Conservation (phyloP, 352 stramenopile species). For the Phytopythium montanum region DNA sequence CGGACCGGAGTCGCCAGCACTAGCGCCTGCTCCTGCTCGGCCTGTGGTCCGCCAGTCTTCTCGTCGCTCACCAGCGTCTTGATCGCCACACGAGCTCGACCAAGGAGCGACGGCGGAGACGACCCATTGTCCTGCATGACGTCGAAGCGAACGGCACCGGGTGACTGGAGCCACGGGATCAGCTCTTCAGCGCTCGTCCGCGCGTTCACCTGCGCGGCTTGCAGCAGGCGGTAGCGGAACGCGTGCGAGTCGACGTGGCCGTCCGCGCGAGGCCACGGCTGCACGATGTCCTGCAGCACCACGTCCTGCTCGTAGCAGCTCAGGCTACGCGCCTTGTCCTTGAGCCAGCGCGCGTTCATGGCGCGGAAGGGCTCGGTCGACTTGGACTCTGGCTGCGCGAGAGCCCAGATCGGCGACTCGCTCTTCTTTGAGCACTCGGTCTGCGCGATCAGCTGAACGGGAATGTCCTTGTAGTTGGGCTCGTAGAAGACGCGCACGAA, state of each 20-base stretch:
- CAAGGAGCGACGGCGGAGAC: conserved; percentile 13
- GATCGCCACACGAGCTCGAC: conserved; percentile 21
- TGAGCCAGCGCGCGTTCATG: conserved; percentile 22
- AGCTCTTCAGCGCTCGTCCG: conserved; percentile 15
- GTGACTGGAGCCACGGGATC: conserved; percentile 17
- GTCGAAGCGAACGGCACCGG: conserved; percentile 28
- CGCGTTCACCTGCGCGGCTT: conserved; percentile 15
- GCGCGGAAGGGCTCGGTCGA: conserved; percentile 14
- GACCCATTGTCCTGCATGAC: conserved; percentile 22
- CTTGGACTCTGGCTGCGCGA: conserved; percentile 8
- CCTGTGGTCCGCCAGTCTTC: conserved; percentile 16
- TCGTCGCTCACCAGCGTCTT: conserved; percentile 20
- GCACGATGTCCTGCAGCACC: conserved; percentile 26
- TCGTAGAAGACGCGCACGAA: conserved; percentile 34
- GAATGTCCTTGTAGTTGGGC: conserved; percentile 34
- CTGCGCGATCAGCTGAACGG: conserved; percentile 25
- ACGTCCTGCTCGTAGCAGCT: conserved; percentile 17
- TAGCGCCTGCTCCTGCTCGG: conserved; percentile 19
- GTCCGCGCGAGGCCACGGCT: conserved; percentile 22
- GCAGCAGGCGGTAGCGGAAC: conserved; percentile 30
- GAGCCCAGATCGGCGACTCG: conserved; percentile 18
- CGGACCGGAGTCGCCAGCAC: conserved; percentile 10
- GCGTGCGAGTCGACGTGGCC: conserved; percentile 19
- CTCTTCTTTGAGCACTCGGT: conserved; percentile 19
- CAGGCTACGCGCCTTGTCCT: conserved; percentile 18